Conservation (phyloP, 2,329 filamentous ascomycete species). For the Colletotrichum sp. region DNA sequence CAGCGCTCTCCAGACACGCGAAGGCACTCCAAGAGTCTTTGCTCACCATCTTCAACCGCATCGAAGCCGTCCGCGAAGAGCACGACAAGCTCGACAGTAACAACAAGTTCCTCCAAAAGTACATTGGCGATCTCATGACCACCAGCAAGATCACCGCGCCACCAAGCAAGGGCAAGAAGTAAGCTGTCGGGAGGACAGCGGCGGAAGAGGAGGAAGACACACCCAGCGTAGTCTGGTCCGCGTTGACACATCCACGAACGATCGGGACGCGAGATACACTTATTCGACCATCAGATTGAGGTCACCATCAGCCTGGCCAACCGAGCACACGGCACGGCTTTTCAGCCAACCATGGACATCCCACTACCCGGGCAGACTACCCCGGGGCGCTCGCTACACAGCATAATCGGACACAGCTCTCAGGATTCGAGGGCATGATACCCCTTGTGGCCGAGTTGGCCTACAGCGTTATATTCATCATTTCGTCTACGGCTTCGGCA, state of each 20-base stretch:
- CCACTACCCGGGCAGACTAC: not conserved
- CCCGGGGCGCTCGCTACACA: not conserved
- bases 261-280: not conserved
- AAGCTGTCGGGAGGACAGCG: conserved; percentile 22
- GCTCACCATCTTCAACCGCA: conserved; percentile 87
- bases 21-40: conserved; percentile 88
- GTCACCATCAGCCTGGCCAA: not conserved
- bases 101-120: conserved; percentile 97
- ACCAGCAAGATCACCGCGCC: conserved; percentile 75
- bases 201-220: not conserved
- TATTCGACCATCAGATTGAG: not conserved
- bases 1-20: conserved; percentile 72
- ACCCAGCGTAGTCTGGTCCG: not conserved
- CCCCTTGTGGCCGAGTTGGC: conserved; percentile 19
- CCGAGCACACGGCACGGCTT: not conserved
- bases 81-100: conserved; percentile 97
- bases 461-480: conserved; percentile 14
- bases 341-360: not conserved
- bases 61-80: conserved; percentile 92
- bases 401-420: conserved; percentile 20
- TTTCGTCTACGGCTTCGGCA: conserved; percentile 20
- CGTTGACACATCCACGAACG: not conserved
- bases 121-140: conserved; percentile 95
- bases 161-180: conserved; percentile 59
- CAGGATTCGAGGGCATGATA: conserved; percentile 18